Evolutionary conservation across 352 stramenopile genomes (phyloP).

Genomic region (Phytopythium sindhum): DNA sequence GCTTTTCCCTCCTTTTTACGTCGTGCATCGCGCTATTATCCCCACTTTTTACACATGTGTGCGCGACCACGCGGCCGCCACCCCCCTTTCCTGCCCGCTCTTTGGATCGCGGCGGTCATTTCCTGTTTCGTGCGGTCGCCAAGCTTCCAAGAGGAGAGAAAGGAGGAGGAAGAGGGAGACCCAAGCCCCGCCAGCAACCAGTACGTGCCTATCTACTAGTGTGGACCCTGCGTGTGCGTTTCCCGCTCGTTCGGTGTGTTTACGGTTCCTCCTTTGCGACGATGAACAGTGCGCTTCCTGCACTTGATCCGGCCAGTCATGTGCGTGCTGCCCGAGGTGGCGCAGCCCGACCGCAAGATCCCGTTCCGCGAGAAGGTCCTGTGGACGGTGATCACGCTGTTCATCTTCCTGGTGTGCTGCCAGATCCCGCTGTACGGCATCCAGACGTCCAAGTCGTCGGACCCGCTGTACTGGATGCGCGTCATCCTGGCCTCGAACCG

Average conservation of each 20-base stretch:
- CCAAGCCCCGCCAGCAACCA: constrained; percentile 11
- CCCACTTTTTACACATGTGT: constrained; percentile 10
- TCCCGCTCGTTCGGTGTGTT: not conserved
- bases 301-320: constrained; percentile 98
- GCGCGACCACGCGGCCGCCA: not conserved
- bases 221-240: not conserved
- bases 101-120: constrained; percentile 22
- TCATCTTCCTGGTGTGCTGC: constrained; percentile 99
- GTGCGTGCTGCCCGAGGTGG: constrained; percentile 98
- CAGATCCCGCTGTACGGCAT: constrained; percentile 99
- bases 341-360: constrained; percentile 96
- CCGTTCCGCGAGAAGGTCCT: constrained; percentile 99
- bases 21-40: constrained; percentile 1
- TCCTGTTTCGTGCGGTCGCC: constrained; percentile 17
- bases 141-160: constrained; percentile 20
- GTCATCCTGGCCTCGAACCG: constrained; percentile 99
- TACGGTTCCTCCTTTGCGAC: not conserved
- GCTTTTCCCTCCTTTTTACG: constrained; percentile 4
- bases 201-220: constrained; percentile 12
- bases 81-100: constrained; percentile 6
- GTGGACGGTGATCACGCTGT: constrained; percentile 99
- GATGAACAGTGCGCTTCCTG: constrained; percentile 92
- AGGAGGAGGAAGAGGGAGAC: constrained; percentile 10
- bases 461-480: constrained; percentile 99
- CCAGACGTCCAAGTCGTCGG: constrained; percentile 97